phyloP scores from a whole-genome alignment of 2,329 filamentous ascomycete species.

The Aspergillus brunneoviolaceus region DNA sequence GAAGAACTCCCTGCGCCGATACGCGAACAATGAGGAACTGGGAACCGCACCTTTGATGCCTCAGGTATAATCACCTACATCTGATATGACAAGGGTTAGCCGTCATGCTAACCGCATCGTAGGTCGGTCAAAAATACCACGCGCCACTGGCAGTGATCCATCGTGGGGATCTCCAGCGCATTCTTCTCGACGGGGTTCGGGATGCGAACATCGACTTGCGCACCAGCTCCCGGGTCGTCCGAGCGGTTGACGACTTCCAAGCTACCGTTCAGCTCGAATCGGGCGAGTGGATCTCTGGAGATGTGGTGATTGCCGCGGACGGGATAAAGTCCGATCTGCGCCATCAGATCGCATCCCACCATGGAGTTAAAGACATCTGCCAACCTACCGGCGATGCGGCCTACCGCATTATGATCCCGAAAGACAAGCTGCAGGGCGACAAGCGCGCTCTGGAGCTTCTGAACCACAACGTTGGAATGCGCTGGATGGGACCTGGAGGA shows the following conservation, averaged over 20 bases:
- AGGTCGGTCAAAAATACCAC: not conserved
- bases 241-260: conserved; percentile 10
- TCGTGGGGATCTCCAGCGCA: not conserved
- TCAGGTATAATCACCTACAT: not conserved
- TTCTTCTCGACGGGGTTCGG: not conserved
- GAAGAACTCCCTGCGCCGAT: not conserved
- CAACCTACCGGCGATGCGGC: conserved; percentile 1
- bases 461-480: not conserved
- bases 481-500: conserved; percentile 1
- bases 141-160: not conserved
- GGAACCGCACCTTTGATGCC: not conserved
- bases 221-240: not conserved
- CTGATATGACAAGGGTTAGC: too few species aligned
- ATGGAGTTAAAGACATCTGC: not conserved
- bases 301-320: not conserved
- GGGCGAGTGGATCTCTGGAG: not conserved
- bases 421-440: not conserved
- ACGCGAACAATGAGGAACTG: not conserved
- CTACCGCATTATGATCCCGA: not conserved
- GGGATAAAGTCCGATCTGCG: not conserved
- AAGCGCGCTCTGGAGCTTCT: not conserved
- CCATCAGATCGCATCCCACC: conserved; percentile 4
- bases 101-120: too few species aligned
- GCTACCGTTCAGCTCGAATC: conserved; percentile 10
- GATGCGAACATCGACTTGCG: not conserved